Conservation (phyloP, 306 rosid species). For the Elaeagnus macrophylla region DNA sequence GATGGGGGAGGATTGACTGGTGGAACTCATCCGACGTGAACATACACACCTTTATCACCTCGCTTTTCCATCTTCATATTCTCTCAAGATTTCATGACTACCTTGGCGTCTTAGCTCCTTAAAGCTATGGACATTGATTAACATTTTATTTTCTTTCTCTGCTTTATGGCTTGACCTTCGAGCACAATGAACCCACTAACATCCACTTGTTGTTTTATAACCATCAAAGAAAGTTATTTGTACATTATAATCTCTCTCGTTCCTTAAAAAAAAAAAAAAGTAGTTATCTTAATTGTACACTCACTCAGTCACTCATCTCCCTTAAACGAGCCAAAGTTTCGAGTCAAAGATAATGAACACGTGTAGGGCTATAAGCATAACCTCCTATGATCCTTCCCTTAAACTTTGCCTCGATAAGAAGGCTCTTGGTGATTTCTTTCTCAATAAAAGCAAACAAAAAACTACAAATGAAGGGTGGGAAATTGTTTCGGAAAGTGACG, state of each 20-base stretch:
- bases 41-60: background rate
- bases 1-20: background rate
- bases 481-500: conserved; percentile 33
- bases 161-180: conserved; percentile 20
- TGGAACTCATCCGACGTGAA: conserved; percentile 21
- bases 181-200: conserved; percentile 16
- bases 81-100: too few relatives aligned
- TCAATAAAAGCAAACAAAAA: conserved; percentile 20
- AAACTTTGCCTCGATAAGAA: conserved; percentile 21
- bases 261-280: too few relatives aligned
- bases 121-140: conserved; percentile 9
- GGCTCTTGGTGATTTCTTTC: conserved; percentile 5
- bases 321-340: background rate
- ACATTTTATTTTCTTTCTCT: conserved; percentile 9
- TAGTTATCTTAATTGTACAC: too few relatives aligned
- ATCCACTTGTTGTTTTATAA: background rate
- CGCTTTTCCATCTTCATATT: conserved; percentile 1
- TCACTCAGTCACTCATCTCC: too few relatives aligned
- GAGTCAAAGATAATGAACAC: background rate
- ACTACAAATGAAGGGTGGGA: background rate
- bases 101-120: too few relatives aligned
- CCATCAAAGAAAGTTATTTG: background rate
- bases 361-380: background rate
- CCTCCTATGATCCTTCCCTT: conserved; percentile 3
- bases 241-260: too few relatives aligned